phyloP scores from a whole-genome alignment of 2,329 filamentous ascomycete species.

The Fusarium marasasianum region DNA sequence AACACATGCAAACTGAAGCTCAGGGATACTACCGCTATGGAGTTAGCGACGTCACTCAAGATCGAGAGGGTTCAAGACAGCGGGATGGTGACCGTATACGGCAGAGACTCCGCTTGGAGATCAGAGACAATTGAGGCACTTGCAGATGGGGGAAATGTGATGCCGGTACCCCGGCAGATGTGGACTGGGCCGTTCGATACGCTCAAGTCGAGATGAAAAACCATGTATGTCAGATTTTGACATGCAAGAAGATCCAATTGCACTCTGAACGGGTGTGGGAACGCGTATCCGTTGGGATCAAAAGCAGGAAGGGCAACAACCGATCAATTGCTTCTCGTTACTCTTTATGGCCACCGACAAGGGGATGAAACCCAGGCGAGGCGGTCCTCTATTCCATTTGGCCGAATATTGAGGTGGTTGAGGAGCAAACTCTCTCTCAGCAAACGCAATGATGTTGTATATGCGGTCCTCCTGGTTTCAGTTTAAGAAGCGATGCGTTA shows the following conservation, averaged over 20 bases:
- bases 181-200: constrained; percentile 15
- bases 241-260: constrained; percentile 22
- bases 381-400: constrained; percentile 20
- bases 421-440: constrained; percentile 16
- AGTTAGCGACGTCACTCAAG: constrained; percentile 34
- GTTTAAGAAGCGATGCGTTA: constrained; percentile 26
- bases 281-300: constrained; percentile 16
- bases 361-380: constrained; percentile 32
- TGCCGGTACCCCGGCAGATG: constrained; percentile 41
- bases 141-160: constrained; percentile 39
- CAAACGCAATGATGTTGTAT: constrained; percentile 5
- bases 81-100: constrained; percentile 14
- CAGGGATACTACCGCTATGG: constrained; percentile 2
- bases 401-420: constrained; percentile 22
- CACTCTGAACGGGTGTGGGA: constrained; percentile 8
- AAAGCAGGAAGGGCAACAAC: constrained; percentile 3
- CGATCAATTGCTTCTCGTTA: constrained; percentile 1
- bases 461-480: constrained; percentile 14
- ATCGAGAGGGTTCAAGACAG: constrained; percentile 22
- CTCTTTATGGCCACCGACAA: background rate
- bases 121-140: constrained; percentile 34
- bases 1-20: constrained; percentile 7
- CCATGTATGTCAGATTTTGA: constrained; percentile 26
- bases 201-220: constrained; percentile 35
- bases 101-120: constrained; percentile 28